Conservation (phyloP, 495 filamentous ascomycete species). For the Hypoxylon fragiforme region DNA sequence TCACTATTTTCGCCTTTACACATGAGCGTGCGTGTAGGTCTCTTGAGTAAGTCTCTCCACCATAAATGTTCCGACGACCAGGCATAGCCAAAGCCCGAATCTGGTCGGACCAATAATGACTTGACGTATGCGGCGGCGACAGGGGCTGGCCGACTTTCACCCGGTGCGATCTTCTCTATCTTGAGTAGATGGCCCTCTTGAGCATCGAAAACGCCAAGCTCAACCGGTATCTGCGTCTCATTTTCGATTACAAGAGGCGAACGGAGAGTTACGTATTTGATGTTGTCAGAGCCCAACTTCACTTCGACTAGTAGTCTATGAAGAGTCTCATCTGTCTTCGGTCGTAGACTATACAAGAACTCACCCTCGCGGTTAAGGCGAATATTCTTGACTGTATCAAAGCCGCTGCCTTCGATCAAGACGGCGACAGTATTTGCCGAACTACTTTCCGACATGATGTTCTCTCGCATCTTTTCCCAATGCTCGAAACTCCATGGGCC, state of each 20-base stretch:
- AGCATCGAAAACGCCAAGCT: constrained; percentile 89
- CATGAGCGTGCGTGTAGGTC: constrained; percentile 79
- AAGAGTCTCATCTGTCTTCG: constrained; percentile 73
- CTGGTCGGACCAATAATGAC: constrained; percentile 86
- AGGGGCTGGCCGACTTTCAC: constrained; percentile 86
- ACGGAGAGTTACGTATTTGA: constrained; percentile 96
- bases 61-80: constrained; percentile 88
- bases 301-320: constrained; percentile 93
- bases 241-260: constrained; percentile 98
- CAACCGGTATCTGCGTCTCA: constrained; percentile 93
- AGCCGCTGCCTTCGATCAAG: constrained; percentile 87
- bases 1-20: constrained; percentile 84
- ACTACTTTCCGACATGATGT: constrained; percentile 74
- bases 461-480: constrained; percentile 90
- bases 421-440: constrained; percentile 76
- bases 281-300: constrained; percentile 84
- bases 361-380: constrained; percentile 93
- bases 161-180: constrained; percentile 95
- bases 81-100: constrained; percentile 93
- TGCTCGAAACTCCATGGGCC: constrained; percentile 95
- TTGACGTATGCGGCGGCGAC: constrained; percentile 91
- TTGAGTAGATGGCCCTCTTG: constrained; percentile 90
- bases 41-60: constrained; percentile 88
- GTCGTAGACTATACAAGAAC: constrained; percentile 80
- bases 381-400: constrained; percentile 85